A percentile compares a stretch with the other conserved stretches of the same genome.
phyloP scores from a whole-genome alignment of 208 protist genomes.

The Trypanosoma caninum region DNA sequence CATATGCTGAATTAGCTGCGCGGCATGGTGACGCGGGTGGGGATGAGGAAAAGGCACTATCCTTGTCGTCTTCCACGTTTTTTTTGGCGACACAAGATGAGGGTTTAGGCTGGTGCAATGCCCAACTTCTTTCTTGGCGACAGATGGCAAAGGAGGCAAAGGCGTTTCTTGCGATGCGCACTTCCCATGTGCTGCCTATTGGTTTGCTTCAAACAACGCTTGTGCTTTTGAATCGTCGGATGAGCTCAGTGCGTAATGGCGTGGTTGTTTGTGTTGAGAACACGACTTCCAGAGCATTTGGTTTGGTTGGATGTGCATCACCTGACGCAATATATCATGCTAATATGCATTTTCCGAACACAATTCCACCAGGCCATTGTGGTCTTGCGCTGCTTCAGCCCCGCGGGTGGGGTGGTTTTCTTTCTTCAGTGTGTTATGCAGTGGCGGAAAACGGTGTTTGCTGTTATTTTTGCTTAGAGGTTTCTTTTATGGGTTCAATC shows the following conservation, averaged over 20 bases:
- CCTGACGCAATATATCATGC: slow-evolving; percentile 40
- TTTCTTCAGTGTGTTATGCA: slow-evolving; percentile 63
- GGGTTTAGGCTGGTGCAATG: not conserved
- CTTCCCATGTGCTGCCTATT: slow-evolving; percentile 48
- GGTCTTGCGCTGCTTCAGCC: slow-evolving; percentile 59
- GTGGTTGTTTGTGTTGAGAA: slow-evolving; percentile 59
- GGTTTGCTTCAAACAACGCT: slow-evolving; percentile 41
- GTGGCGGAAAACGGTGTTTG: slow-evolving; percentile 37
- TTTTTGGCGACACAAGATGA: not conserved
- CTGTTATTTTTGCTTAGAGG: slow-evolving; percentile 74
- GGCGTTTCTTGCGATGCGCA: slow-evolving; percentile 50
- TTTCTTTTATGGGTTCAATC: slow-evolving; percentile 46
- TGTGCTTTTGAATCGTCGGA: slow-evolving; percentile 41
- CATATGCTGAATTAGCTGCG: not conserved
- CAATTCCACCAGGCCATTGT: slow-evolving; percentile 38
- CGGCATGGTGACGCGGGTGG: not conserved
- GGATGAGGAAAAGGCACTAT: not conserved
- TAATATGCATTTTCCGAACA: slow-evolving; percentile 50
- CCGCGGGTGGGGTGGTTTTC: slow-evolving; percentile 60
- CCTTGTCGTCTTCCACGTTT: not conserved
- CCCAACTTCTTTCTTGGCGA: slow-evolving; percentile 55
- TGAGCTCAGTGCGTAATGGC: slow-evolving; percentile 35
- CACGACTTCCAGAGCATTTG: slow-evolving; percentile 34
- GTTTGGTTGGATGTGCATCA: slow-evolving; percentile 42
- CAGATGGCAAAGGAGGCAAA: slow-evolving; percentile 46